These are phyloP conservation scores for Solanum okadae DNA, from an alignment of 257 asterid species.

Conservation along the genomic window DNA sequence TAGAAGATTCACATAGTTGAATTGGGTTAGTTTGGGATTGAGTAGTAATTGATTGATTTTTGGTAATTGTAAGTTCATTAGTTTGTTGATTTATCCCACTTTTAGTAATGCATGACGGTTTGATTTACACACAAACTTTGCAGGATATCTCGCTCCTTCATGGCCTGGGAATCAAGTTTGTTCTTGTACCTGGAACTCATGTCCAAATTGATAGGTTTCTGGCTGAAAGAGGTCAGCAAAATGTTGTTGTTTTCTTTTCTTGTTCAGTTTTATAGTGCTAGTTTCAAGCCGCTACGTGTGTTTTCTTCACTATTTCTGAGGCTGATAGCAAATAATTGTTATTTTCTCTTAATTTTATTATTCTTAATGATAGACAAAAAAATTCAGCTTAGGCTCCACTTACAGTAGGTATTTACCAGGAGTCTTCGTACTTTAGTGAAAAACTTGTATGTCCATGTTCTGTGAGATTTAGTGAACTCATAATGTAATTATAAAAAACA, in stretches of 20 bases:
- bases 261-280: background rate
- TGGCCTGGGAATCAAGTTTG: slow-evolving; percentile 90
- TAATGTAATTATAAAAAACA: background rate
- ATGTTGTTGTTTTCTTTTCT: background rate
- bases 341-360: background rate
- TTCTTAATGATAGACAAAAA: background rate
- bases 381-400: background rate
- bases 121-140: background rate
- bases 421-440: background rate
- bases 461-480: background rate
- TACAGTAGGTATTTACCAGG: background rate
- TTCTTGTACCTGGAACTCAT: slow-evolving; percentile 93
- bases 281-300: background rate
- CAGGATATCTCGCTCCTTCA: slow-evolving; percentile 94
- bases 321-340: background rate
- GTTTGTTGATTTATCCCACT: background rate
- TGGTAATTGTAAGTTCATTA: background rate
- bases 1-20: background rate
- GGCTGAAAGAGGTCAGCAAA: slow-evolving; percentile 55
- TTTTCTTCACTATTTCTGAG: background rate
- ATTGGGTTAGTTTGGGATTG: background rate
- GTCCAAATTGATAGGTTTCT: slow-evolving; percentile 82
- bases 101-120: background rate
- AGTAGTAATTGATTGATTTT: background rate
- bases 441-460: background rate